Conservation (phyloP, 495 filamentous ascomycete species). For the Xylaria curta region DNA sequence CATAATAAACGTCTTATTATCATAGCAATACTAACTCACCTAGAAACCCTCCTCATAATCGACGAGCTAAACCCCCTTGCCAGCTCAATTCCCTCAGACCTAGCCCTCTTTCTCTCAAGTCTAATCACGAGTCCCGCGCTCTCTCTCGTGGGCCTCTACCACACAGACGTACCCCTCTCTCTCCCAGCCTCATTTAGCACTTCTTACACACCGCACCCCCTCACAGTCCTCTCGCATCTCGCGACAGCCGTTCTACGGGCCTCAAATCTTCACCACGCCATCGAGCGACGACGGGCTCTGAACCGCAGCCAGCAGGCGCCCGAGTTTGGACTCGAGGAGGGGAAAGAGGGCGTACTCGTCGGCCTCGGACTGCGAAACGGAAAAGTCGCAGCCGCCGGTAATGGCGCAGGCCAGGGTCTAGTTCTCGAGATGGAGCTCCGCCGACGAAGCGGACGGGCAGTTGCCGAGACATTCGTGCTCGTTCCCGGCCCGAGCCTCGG, state of each 20-base stretch:
- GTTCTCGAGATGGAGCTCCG: slow-evolving; percentile 88
- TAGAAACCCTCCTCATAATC: slow-evolving; percentile 66
- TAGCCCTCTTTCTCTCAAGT: slow-evolving; percentile 61
- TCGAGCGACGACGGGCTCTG: slow-evolving; percentile 69
- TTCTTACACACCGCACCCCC: slow-evolving; percentile 70
- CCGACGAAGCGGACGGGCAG: slow-evolving; percentile 76
- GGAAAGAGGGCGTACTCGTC: slow-evolving; percentile 73
- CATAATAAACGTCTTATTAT: slow-evolving; percentile 31
- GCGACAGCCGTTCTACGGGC: slow-evolving; percentile 57
- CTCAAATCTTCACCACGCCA: slow-evolving; percentile 68
- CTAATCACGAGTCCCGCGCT: slow-evolving; percentile 58
- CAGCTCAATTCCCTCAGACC: slow-evolving; percentile 40
- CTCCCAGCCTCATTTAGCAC: slow-evolving; percentile 31
- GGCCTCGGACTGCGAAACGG: slow-evolving; percentile 53
- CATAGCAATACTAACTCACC: slow-evolving; percentile 16
- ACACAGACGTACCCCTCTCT: slow-evolving; percentile 65
- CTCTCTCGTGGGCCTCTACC: slow-evolving; percentile 69
- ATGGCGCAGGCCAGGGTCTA: slow-evolving; percentile 46
- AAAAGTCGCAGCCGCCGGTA: slow-evolving; percentile 12
- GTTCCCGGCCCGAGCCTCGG: slow-evolving; percentile 39
- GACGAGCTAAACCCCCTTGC: slow-evolving; percentile 66
- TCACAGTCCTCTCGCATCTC: slow-evolving; percentile 63
- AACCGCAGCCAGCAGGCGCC: slow-evolving; percentile 75
- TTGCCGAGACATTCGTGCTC: slow-evolving; percentile 79
- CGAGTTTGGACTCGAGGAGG: slow-evolving; percentile 76